Percentiles rank a stretch among this genome's conserved stretches.
Evolutionary conservation across 2,329 filamentous ascomycete genomes (phyloP).

Genomic region (Beauveria medogensis): DNA sequence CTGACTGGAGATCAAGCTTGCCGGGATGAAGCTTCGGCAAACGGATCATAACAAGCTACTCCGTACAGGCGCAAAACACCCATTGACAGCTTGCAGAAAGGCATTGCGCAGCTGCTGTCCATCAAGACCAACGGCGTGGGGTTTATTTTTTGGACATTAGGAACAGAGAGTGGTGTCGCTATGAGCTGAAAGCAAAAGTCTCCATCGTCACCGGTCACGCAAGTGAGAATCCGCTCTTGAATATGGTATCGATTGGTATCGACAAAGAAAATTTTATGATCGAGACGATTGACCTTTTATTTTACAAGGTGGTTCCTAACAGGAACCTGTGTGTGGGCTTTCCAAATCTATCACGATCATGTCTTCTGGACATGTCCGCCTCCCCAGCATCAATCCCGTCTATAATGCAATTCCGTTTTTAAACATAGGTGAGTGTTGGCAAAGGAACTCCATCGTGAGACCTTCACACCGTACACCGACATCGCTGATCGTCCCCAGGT

Average conservation of each 20-base stretch:
- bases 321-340: slow-evolving; percentile 23
- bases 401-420: slow-evolving; percentile 13
- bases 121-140: not conserved
- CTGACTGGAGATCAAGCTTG: not conserved
- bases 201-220: not conserved
- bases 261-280: slow-evolving; percentile 24
- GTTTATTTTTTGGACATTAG: not conserved
- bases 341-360: slow-evolving; percentile 29
- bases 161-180: not conserved
- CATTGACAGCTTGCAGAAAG: too few relatives aligned
- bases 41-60: not conserved
- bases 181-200: not conserved
- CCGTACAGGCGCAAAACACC: not conserved
- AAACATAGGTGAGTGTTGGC: slow-evolving; percentile 9
- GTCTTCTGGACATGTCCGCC: slow-evolving; percentile 23
- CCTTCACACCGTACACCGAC: slow-evolving; percentile 7
- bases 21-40: not conserved
- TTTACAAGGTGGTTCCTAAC: slow-evolving; percentile 32
- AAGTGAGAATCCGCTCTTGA: not conserved
- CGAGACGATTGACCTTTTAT: slow-evolving; percentile 35
- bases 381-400: slow-evolving; percentile 13
- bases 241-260: slow-evolving; percentile 9
- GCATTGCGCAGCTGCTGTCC: not conserved
- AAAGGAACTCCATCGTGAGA: slow-evolving; percentile 5
- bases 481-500: slow-evolving; percentile 13